phyloP scores from a whole-genome alignment of 352 stramenopile species.

The Phytophthora colocasiae region DNA sequence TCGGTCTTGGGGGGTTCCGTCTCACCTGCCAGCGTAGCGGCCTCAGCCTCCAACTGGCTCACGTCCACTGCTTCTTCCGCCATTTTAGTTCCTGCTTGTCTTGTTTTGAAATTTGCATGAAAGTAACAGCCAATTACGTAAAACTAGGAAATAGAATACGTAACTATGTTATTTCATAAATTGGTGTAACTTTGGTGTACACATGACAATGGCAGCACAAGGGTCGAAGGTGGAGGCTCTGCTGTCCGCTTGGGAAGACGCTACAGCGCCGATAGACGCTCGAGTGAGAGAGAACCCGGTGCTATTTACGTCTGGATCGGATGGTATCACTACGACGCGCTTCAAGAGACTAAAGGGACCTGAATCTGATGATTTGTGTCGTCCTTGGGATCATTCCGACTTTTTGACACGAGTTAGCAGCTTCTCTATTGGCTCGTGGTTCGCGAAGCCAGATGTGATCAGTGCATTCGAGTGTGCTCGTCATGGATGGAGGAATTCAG shows the following conservation, averaged over 20 bases:
- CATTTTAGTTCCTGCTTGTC: slow-evolving; percentile 28
- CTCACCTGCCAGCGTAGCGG: slow-evolving; percentile 40
- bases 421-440: slow-evolving; percentile 68
- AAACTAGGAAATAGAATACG: too few relatives aligned
- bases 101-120: slow-evolving; percentile 33
- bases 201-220: slow-evolving; percentile 4
- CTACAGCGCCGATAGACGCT: slow-evolving; percentile 42
- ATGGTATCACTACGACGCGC: neutral
- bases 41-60: slow-evolving; percentile 59
- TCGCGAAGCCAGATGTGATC: slow-evolving; percentile 63
- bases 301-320: slow-evolving; percentile 19
- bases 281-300: slow-evolving; percentile 28
- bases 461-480: slow-evolving; percentile 56
- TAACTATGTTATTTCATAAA: too few relatives aligned
- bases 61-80: slow-evolving; percentile 56
- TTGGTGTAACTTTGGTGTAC: neutral
- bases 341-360: slow-evolving; percentile 7
- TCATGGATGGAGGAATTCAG: slow-evolving; percentile 60
- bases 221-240: slow-evolving; percentile 32
- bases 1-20: slow-evolving; percentile 22
- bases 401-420: slow-evolving; percentile 62
- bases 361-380: slow-evolving; percentile 20
- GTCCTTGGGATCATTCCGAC: slow-evolving; percentile 54
- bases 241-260: slow-evolving; percentile 40
- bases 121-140: neutral